These are phyloP conservation scores for Lecanosticta acicola DNA, from an alignment of 2,329 filamentous ascomycete genomes.

Conservation along the genomic window DNA sequence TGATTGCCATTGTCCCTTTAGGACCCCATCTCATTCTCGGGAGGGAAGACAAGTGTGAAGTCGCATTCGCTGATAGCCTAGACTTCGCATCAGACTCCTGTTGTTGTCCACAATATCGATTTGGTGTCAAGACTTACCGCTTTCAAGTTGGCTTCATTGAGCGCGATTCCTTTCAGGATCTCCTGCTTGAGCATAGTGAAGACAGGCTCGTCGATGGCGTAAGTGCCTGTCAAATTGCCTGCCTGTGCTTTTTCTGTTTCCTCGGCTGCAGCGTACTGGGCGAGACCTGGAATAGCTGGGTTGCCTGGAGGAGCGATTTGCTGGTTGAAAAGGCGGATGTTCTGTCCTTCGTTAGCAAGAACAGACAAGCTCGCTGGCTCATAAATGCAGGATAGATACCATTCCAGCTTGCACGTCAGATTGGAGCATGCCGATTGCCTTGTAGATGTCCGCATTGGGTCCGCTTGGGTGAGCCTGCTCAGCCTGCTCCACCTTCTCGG, in stretches of 20 bases:
- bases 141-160: slow-evolving; percentile 19
- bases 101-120: neutral
- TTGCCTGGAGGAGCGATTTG: slow-evolving; percentile 20
- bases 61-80: slow-evolving; percentile 17
- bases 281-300: slow-evolving; percentile 17
- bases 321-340: slow-evolving; percentile 20
- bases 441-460: slow-evolving; percentile 10
- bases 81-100: no score
- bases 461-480: slow-evolving; percentile 10
- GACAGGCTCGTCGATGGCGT: slow-evolving; percentile 10
- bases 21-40: slow-evolving; percentile 15
- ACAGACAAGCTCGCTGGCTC: no score
- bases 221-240: slow-evolving; percentile 12
- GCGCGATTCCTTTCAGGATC: slow-evolving; percentile 18
- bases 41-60: slow-evolving; percentile 19
- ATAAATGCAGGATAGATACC: slow-evolving; percentile 5
- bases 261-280: slow-evolving; percentile 18
- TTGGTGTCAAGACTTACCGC: slow-evolving; percentile 19
- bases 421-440: slow-evolving; percentile 19
- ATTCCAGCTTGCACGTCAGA: slow-evolving; percentile 8
- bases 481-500: slow-evolving; percentile 9
- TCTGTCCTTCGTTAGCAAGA: slow-evolving; percentile 16
- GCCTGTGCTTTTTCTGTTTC: slow-evolving; percentile 17
- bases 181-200: slow-evolving; percentile 17
- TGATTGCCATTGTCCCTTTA: no score